Conservation (phyloP, 768 basidiomycete genomes). For the Cyclocybe aegerita region DNA sequence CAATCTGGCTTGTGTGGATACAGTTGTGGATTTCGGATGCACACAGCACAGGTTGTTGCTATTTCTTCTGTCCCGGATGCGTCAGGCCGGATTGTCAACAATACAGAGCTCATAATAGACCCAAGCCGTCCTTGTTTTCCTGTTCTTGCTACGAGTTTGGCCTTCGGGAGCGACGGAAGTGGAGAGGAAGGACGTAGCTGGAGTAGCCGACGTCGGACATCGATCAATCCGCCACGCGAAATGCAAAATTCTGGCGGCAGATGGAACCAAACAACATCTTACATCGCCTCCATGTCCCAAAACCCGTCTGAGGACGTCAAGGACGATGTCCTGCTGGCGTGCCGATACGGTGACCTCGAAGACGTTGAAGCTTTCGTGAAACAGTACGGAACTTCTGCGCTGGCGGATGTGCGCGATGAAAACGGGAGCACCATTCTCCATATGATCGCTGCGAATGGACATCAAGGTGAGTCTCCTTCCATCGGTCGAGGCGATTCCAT, state of each 20-base stretch:
- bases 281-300: constrained; percentile 21
- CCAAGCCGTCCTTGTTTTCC: too few relatives aligned
- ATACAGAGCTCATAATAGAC: too few relatives aligned
- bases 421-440: constrained; percentile 81
- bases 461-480: constrained; percentile 57
- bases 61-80: too few relatives aligned
- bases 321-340: constrained; percentile 78
- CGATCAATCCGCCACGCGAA: constrained; percentile 16
- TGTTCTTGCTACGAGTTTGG: too few relatives aligned
- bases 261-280: constrained; percentile 4
- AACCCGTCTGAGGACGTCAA: constrained; percentile 49
- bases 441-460: constrained; percentile 89
- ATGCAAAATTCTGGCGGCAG: not conserved
- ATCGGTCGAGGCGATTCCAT: constrained; percentile 6
- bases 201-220: too few relatives aligned
- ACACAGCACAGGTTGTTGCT: too few relatives aligned
- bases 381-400: constrained; percentile 49
- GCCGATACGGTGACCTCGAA: constrained; percentile 86
- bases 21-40: too few relatives aligned
- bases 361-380: constrained; percentile 70
- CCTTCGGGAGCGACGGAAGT: not conserved
- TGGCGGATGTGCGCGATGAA: constrained; percentile 62
- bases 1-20: too few relatives aligned
- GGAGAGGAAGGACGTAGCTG: not conserved
- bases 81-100: too few relatives aligned